Percentiles rank a stretch among this genome's conserved stretches.
phyloP scores from a whole-genome alignment of 2,329 filamentous ascomycete genomes.

The Chrysosporium queenslandicum region DNA sequence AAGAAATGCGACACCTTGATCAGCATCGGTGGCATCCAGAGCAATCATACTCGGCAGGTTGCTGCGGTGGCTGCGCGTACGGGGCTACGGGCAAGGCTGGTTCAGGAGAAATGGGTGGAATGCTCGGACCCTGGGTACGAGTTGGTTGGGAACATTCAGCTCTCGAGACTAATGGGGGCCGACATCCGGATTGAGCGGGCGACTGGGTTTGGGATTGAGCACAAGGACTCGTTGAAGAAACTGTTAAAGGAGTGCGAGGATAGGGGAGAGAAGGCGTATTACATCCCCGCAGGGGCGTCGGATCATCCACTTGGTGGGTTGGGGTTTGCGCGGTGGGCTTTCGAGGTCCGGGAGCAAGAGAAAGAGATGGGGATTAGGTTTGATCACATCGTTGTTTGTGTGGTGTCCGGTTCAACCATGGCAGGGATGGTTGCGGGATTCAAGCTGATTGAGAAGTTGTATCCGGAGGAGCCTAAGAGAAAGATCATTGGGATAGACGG shows the following conservation, averaged over 20 bases:
- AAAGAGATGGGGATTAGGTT: constrained; percentile 53
- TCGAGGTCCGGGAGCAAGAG: constrained; percentile 58
- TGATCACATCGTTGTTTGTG: constrained; percentile 58
- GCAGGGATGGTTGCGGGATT: constrained; percentile 65
- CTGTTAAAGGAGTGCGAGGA: constrained; percentile 46
- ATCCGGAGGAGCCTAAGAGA: constrained; percentile 33
- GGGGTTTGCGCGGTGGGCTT: constrained; percentile 61
- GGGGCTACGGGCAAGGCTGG: constrained; percentile 42
- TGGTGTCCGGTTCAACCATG: constrained; percentile 60
- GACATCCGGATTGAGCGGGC: constrained; percentile 50
- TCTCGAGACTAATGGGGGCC: constrained; percentile 57
- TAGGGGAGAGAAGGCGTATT: constrained; percentile 54
- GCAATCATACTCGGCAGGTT: constrained; percentile 60
- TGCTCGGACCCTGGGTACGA: constrained; percentile 51
- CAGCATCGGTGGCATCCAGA: constrained; percentile 58
- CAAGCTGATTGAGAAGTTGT: constrained; percentile 49
- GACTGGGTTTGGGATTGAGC: constrained; percentile 56
- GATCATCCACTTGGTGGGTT: constrained; percentile 61
- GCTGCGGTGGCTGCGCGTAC: constrained; percentile 51
- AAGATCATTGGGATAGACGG: constrained; percentile 60
- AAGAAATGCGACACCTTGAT: constrained; percentile 53
- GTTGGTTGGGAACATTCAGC: constrained; percentile 60
- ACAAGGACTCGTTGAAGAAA: constrained; percentile 51
- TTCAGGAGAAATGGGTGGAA: constrained; percentile 61
- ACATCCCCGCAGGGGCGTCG: constrained; percentile 60